Conservation (phyloP, 2,329 filamentous ascomycete species). For the Trichoderma cornu-damae region DNA sequence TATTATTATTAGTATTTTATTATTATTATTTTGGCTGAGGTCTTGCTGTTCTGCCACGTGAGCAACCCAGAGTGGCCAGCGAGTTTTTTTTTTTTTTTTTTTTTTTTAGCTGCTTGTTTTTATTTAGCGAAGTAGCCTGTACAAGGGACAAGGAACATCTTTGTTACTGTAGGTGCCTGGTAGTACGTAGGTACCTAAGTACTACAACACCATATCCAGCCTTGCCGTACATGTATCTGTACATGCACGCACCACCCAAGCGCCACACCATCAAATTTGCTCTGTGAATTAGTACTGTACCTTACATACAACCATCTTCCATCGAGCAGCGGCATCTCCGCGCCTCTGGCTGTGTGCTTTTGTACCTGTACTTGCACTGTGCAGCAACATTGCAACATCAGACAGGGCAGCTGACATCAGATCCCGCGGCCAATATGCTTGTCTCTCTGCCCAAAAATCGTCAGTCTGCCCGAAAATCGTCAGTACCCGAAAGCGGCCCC, state of each 20-base stretch:
- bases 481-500: background rate
- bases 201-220: background rate
- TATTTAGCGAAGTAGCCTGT: background rate
- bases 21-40: too few relatives aligned
- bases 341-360: background rate
- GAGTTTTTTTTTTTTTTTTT: too few relatives aligned
- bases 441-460: background rate
- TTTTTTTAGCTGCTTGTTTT: too few relatives aligned
- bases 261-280: too few relatives aligned
- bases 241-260: too few relatives aligned
- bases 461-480: background rate
- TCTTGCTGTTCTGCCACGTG: slow-evolving; percentile 1
- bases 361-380: background rate
- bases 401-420: slow-evolving; percentile 17
- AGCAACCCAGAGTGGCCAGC: background rate
- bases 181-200: background rate
- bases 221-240: too few relatives aligned
- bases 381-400: too few relatives aligned
- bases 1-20: too few relatives aligned
- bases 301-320: too few relatives aligned
- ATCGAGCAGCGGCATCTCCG: background rate
- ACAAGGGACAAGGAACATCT: background rate
- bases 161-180: background rate
- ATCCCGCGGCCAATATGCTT: background rate
- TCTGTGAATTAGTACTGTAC: too few relatives aligned